These are phyloP conservation scores for Metarhizium humberi DNA, from an alignment of 2,329 filamentous ascomycete genomes.

Conservation along the genomic window DNA sequence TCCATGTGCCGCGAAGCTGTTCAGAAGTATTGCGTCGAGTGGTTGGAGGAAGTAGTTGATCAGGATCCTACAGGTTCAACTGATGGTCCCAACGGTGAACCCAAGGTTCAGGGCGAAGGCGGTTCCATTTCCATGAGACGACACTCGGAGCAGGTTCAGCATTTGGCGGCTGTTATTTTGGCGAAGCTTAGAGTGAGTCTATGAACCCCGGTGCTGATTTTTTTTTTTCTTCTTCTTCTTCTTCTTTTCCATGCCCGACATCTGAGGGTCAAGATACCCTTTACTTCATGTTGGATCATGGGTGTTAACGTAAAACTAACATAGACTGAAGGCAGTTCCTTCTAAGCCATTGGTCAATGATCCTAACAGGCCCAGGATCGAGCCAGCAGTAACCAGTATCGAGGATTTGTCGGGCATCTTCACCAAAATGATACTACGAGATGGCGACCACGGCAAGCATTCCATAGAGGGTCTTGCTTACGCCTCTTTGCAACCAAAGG, in stretches of 20 bases:
- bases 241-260: constrained; percentile 8
- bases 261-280: neutral
- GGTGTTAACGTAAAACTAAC: constrained; percentile 37
- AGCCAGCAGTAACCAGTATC: constrained; percentile 49
- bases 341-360: constrained; percentile 29
- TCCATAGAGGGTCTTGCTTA: constrained; percentile 89
- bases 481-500: constrained; percentile 72
- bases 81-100: constrained; percentile 40
- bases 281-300: neutral
- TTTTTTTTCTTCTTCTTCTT: neutral
- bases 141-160: constrained; percentile 53
- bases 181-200: constrained; percentile 54
- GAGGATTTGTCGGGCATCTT: constrained; percentile 58
- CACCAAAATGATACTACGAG: constrained; percentile 54
- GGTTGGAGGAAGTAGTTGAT: constrained; percentile 77
- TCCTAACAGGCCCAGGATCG: constrained; percentile 33
- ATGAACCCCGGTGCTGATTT: neutral
- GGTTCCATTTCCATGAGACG: constrained; percentile 51
- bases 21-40: constrained; percentile 73
- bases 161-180: constrained; percentile 64
- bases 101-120: constrained; percentile 47
- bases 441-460: constrained; percentile 49
- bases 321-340: constrained; percentile 43
- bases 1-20: constrained; percentile 73
- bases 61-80: constrained; percentile 53